Evolutionary conservation across 805 yeast genomes (phyloP).

Genomic region (Isabelozyma pseudorhagii): DNA sequence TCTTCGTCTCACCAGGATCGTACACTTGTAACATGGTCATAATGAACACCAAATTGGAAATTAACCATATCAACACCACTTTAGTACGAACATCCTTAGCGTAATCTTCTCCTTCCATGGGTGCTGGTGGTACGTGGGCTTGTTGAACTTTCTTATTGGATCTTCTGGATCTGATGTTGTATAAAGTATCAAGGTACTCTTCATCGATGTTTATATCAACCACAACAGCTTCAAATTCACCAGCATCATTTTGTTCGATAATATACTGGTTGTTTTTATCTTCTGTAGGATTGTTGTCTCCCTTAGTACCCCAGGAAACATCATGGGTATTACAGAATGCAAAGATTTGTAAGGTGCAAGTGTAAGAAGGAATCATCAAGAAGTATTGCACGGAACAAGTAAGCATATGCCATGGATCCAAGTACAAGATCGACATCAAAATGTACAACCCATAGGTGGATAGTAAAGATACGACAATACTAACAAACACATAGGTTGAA

Average conservation of each 20-base stretch:
- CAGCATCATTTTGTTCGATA: slow-evolving; percentile 74
- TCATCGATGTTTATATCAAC: slow-evolving; percentile 83
- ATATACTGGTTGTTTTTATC: slow-evolving; percentile 77
- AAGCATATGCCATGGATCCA: slow-evolving; percentile 96
- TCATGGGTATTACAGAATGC: slow-evolving; percentile 98
- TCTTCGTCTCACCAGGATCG: slow-evolving; percentile 52
- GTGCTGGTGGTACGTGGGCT: slow-evolving; percentile 25
- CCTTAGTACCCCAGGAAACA: slow-evolving; percentile 99
- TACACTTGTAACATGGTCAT: slow-evolving; percentile 88
- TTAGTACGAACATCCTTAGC: slow-evolving; percentile 93
- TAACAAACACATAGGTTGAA: slow-evolving; percentile 54
- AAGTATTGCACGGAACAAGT: slow-evolving; percentile 88
- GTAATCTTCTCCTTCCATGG: slow-evolving; percentile 66
- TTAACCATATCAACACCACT: slow-evolving; percentile 94
- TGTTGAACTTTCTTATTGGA: slow-evolving; percentile 49
- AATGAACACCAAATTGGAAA: slow-evolving; percentile 73
- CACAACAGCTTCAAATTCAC: slow-evolving; percentile 75
- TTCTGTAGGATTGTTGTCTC: slow-evolving; percentile 69
- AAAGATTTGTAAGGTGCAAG: slow-evolving; percentile 89
- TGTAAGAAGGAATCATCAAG: slow-evolving; percentile 84
- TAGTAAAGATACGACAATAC: slow-evolving; percentile 77
- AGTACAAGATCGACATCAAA: slow-evolving; percentile 74
- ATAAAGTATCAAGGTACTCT: slow-evolving; percentile 71
- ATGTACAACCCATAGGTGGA: slow-evolving; percentile 92
- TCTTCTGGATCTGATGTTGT: slow-evolving; percentile 69